Evolutionary conservation across 805 yeast species (phyloP).

Genomic region (Sugiyamaella valdiviana): DNA sequence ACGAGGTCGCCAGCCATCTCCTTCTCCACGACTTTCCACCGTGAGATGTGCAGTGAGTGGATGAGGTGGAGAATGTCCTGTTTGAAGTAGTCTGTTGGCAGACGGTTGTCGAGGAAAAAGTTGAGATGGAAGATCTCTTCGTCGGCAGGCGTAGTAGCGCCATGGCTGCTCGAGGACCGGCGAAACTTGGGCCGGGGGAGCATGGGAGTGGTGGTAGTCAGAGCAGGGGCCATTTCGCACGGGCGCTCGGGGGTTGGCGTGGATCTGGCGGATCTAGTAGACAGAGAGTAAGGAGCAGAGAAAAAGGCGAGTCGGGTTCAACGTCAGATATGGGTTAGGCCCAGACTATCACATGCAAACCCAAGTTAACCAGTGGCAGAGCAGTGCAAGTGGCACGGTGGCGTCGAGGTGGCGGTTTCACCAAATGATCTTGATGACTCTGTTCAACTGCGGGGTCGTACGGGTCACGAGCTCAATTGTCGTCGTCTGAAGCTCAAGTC

Average conservation of each 20-base stretch:
- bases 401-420: too few relatives aligned
- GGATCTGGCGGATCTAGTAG: not conserved
- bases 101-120: conserved; percentile 61
- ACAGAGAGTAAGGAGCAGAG: not conserved
- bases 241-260: not conserved
- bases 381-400: too few relatives aligned
- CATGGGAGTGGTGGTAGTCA: not conserved
- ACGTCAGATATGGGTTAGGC: not conserved
- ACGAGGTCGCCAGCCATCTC: conserved; percentile 40
- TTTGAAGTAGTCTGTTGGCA: conserved; percentile 80
- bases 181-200: conserved; percentile 5
- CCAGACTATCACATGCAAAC: not conserved
- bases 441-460: too few relatives aligned
- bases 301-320: not conserved
- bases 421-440: too few relatives aligned
- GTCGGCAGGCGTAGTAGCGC: conserved; percentile 4
- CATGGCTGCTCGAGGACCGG: conserved; percentile 3
- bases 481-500: too few relatives aligned
- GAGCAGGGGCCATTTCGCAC: not conserved
- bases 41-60: conserved; percentile 58
- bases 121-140: conserved; percentile 33
- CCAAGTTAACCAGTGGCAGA: too few relatives aligned
- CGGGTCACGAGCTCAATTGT: not conserved
- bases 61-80: conserved; percentile 66
- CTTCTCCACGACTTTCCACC: conserved; percentile 61